These are phyloP conservation scores for Penicillium oxalicum DNA, from an alignment of 2,329 filamentous ascomycete species.

Conservation along the genomic window DNA sequence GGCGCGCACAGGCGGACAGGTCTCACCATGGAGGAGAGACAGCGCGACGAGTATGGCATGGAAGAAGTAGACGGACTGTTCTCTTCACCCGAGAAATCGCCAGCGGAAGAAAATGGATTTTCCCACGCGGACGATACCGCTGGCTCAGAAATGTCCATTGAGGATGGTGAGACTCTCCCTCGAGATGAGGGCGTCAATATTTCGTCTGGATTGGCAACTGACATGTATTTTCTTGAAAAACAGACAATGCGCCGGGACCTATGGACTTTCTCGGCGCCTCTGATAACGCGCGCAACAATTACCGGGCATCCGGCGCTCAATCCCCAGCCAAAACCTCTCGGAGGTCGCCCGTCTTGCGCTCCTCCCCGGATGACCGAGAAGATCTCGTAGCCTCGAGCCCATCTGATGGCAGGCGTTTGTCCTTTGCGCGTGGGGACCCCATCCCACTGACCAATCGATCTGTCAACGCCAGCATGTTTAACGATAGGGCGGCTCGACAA, in stretches of 20 bases:
- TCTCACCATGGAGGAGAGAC: constrained; percentile 70
- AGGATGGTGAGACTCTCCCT: constrained; percentile 50
- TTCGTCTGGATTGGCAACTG: constrained; percentile 1
- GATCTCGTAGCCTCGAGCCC: constrained; percentile 35
- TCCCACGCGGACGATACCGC: constrained; percentile 36
- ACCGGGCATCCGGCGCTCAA: constrained; percentile 36
- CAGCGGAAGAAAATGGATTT: constrained; percentile 30
- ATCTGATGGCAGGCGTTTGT: constrained; percentile 28
- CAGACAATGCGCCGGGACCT: constrained; percentile 39
- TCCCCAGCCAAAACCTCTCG: constrained; percentile 44
- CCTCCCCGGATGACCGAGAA: constrained; percentile 36
- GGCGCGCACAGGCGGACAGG: constrained; percentile 70
- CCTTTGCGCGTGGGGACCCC: constrained; percentile 23
- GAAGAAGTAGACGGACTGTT: constrained; percentile 82
- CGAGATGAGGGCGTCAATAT: background rate
- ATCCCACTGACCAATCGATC: constrained; percentile 34
- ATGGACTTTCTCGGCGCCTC: constrained; percentile 36
- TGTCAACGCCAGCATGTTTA: constrained; percentile 27
- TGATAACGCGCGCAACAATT: constrained; percentile 30
- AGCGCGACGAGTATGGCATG: constrained; percentile 86
- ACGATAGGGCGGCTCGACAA: constrained; percentile 18
- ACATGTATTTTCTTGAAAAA: constrained; percentile 4
- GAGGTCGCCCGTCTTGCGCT: constrained; percentile 37
- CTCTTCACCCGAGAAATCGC: constrained; percentile 72
- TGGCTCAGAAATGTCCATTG: constrained; percentile 58